Conservation (phyloP, 495 filamentous ascomycete genomes). For the Saxispiralis lemnorum region DNA sequence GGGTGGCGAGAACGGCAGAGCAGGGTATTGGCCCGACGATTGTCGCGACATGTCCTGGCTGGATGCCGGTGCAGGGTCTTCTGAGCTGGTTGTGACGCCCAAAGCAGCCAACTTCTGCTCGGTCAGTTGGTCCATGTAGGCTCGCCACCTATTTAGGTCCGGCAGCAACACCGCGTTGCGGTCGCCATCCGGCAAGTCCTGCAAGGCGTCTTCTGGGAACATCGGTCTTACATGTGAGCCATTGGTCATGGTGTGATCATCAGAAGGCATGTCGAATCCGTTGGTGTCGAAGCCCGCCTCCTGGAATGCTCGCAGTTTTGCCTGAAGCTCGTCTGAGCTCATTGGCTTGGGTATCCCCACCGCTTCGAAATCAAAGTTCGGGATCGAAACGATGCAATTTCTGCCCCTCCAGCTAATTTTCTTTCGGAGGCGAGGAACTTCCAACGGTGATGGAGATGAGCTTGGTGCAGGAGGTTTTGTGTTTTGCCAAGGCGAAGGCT, state of each 20-base stretch:
- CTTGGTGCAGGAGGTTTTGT: neutral
- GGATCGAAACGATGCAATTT: conserved; percentile 18
- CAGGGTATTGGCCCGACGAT: conserved; percentile 43
- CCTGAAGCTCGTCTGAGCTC: conserved; percentile 39
- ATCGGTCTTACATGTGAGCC: conserved; percentile 44
- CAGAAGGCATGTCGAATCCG: conserved; percentile 37
- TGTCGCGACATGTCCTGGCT: conserved; percentile 33
- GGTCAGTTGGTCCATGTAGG: conserved; percentile 59
- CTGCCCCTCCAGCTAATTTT: conserved; percentile 22
- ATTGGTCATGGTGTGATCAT: neutral
- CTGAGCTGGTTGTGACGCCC: conserved; percentile 61
- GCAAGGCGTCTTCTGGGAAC: conserved; percentile 47
- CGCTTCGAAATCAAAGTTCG: conserved; percentile 13
- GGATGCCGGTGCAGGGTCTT: conserved; percentile 39
- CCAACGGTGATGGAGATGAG: neutral
- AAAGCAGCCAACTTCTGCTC: conserved; percentile 84
- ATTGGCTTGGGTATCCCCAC: conserved; percentile 36
- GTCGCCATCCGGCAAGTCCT: conserved; percentile 33
- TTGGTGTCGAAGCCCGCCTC: conserved; percentile 54
- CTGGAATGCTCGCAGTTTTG: conserved; percentile 53
- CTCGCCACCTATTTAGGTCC: conserved; percentile 60
- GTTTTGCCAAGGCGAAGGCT: neutral
- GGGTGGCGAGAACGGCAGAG: conserved; percentile 57
- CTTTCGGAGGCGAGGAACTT: conserved; percentile 18
- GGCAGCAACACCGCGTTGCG: conserved; percentile 54